Conservation (phyloP, 208 protist species). For the Crithidia sp. region DNA sequence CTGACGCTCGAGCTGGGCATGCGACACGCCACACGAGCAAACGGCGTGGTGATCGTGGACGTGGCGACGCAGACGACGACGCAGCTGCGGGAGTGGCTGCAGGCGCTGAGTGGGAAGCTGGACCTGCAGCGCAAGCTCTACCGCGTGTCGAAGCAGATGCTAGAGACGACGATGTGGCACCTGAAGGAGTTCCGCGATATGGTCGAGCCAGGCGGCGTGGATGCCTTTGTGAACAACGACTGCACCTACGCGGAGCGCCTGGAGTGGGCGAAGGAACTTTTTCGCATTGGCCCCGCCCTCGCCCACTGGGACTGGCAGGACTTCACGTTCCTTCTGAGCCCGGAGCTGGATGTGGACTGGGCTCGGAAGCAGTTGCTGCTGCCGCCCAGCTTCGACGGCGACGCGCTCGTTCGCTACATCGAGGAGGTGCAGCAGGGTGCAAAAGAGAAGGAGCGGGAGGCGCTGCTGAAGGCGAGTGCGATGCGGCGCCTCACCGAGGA, state of each 20-base stretch:
- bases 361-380: constrained; percentile 61
- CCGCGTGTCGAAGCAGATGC: constrained; percentile 81
- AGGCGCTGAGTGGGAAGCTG: constrained; percentile 72
- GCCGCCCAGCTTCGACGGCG: constrained; percentile 89
- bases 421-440: constrained; percentile 83
- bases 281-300: constrained; percentile 74
- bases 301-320: constrained; percentile 91
- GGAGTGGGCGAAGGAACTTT: constrained; percentile 90
- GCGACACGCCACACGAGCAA: constrained; percentile 81
- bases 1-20: constrained; percentile 85
- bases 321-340: constrained; percentile 84
- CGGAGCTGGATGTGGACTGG: constrained; percentile 88
- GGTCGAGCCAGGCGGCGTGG: constrained; percentile 80
- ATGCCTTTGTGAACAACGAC: constrained; percentile 86
- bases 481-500: constrained; percentile 50
- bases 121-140: constrained; percentile 85
- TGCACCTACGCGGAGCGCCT: constrained; percentile 91
- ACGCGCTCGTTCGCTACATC: constrained; percentile 86
- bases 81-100: constrained; percentile 74
- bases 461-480: constrained; percentile 69
- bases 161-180: constrained; percentile 92
- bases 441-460: constrained; percentile 61
- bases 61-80: constrained; percentile 43
- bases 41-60: constrained; percentile 88
- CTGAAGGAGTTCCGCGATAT: constrained; percentile 85